Evolutionary conservation across 352 stramenopile species (phyloP).

Genomic region (Phytopythium vexans): DNA sequence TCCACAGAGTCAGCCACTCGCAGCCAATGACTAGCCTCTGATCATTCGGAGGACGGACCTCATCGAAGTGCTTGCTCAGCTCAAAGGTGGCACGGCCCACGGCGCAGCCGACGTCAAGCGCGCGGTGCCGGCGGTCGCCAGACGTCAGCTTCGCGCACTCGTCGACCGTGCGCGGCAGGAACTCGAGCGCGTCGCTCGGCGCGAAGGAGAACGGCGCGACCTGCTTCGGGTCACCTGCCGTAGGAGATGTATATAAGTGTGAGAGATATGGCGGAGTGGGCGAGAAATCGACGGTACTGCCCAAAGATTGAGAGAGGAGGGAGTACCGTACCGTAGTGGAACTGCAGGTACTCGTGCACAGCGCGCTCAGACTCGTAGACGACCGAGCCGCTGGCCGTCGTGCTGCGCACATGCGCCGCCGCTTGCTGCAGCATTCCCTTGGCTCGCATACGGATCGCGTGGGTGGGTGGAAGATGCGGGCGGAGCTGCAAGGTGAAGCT

Average conservation of each 20-base stretch:
- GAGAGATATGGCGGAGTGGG: not conserved
- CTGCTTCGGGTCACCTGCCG: slow-evolving; percentile 52
- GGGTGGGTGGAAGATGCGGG: no score
- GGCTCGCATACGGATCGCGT: not conserved
- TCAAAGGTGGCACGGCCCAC: slow-evolving; percentile 94
- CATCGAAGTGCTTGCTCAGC: slow-evolving; percentile 90
- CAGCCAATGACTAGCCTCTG: no score
- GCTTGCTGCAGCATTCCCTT: not conserved
- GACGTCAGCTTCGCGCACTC: slow-evolving; percentile 59
- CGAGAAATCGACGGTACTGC: not conserved
- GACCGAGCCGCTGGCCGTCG: slow-evolving; percentile 80
- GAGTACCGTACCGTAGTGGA: slow-evolving; percentile 75
- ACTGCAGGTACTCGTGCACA: slow-evolving; percentile 89
- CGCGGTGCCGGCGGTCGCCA: slow-evolving; percentile 54
- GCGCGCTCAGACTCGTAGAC: slow-evolving; percentile 88
- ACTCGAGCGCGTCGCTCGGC: slow-evolving; percentile 79
- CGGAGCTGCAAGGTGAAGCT: no score
- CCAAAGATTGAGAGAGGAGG: not conserved
- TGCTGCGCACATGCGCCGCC: slow-evolving; percentile 53
- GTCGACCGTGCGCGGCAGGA: slow-evolving; percentile 84
- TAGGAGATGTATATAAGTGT: not conserved
- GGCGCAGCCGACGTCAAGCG: slow-evolving; percentile 93
- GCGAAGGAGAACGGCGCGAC: slow-evolving; percentile 70
- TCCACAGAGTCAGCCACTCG: not conserved
- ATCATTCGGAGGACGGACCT: slow-evolving; percentile 33